Evolutionary conservation across 208 protist species (phyloP), one percentile per base, ranked within the genome.

Genomic region (Leishmania aethiopica): DNA sequence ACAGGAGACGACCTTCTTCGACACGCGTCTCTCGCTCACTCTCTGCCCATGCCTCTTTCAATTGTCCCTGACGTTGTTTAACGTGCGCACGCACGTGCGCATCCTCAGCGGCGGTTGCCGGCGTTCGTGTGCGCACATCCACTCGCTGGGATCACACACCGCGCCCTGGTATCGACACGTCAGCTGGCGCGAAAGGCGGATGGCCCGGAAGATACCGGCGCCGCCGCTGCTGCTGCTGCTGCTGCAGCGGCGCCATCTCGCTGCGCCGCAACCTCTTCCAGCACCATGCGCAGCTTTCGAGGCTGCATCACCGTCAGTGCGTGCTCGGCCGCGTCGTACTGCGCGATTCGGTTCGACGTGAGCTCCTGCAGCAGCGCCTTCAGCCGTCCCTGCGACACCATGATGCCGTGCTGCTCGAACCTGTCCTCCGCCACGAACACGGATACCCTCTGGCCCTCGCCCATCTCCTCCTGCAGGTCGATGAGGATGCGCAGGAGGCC

Each of bases 291-390:
- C 67, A 97, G 83, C 57, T 83, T 86, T 35, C 83, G 70, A 37
- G 88, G 91, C 79, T 97, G 94, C 67, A 86, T 88, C 45, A 97
- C 91, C 69, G 89, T 79, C 81, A 97, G 79, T 53, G 92, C 88
- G 84, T 97, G 88, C 86, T 95, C 89, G 2, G 92, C 92, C 17
- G 87, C 49, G 84, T 96, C 86, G 78, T 96, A 96, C 64, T 92
- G 80, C 17, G 93, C 94, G 3, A 97, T 85, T 25, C 93, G 90
- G 73, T 97, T 97, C 53, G 93, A 96, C 11, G 93, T 96, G 32
- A 97, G 89, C 85, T 97, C 93, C 37, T 87, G 74, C 82, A 92
- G 89, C 60, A 97, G 83, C 22, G 90, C 85, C 82, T 89, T 92
- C 78, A 95, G 76, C 28, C 92, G 90, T 0, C 89, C 92, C 45